Percentiles rank a stretch among this genome's conserved stretches.
phyloP scores from a whole-genome alignment of 176 grass and related monocot genomes.

The Aegilops speltoides region DNA sequence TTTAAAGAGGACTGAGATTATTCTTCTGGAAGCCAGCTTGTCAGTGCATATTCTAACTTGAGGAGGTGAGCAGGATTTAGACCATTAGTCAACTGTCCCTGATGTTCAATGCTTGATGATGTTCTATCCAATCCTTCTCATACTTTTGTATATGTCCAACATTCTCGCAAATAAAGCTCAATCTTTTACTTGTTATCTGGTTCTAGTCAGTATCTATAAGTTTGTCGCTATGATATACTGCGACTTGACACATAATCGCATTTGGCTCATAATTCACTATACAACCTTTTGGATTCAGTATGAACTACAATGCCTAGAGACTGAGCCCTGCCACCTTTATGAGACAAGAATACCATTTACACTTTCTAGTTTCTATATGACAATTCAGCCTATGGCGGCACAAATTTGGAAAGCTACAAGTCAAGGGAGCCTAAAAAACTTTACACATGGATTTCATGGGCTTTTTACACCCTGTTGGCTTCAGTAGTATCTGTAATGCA shows the following conservation, averaged over 20 bases:
- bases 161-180: slow-evolving; percentile 34
- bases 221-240: not conserved
- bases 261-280: slow-evolving; percentile 7
- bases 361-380: slow-evolving; percentile 24
- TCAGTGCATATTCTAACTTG: slow-evolving; percentile 22
- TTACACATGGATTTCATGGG: not conserved
- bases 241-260: not conserved
- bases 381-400: not conserved
- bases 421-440: slow-evolving; percentile 18
- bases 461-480: slow-evolving; percentile 24
- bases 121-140: slow-evolving; percentile 14
- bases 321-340: slow-evolving; percentile 21
- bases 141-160: slow-evolving; percentile 30
- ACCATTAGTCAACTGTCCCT: not conserved
- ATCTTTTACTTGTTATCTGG: not conserved
- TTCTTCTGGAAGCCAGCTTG: slow-evolving; percentile 29
- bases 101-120: not conserved
- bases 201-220: not conserved
- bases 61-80: slow-evolving; percentile 36
- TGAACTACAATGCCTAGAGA: slow-evolving; percentile 9
- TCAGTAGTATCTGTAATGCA: slow-evolving; percentile 20
- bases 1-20: slow-evolving; percentile 75
- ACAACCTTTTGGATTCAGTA: slow-evolving; percentile 27
- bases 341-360: slow-evolving; percentile 30
- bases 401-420: slow-evolving; percentile 21